Evolutionary conservation across 176 grass and related monocot genomes (phyloP), one percentile per base, ranked within the genome.

Genomic region (Lolium multiflorum): DNA sequence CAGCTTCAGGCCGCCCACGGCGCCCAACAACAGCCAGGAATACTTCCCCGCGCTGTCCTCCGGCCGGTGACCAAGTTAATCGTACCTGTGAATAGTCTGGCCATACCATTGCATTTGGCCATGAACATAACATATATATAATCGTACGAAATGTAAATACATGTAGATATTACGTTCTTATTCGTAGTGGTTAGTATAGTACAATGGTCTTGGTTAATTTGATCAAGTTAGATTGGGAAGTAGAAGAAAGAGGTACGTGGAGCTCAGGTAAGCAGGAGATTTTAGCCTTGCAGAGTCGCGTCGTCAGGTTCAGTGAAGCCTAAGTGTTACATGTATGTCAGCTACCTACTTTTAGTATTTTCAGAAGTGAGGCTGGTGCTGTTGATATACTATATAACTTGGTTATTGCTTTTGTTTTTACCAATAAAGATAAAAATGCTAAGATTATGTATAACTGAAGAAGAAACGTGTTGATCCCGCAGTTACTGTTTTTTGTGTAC

Each of bases 31-130:
- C 85, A 31, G 49, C 59, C 76, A 21, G 7, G 80, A 59, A 1
- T 84, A 84, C 85, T 87, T 84, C 59, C 66, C 66, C 0, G 76
- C 39, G 3, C 58, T 91, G 49, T 87, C 85, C 15, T 84, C 89
- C n/a, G 89, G 89, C 9, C 89, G 85, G 18, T 88, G 77, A 87
- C 18, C 1, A 63, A 11, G 13, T 0, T 20, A 16, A 31, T 22
- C 4, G 41, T 47, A 47, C 20, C 21, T 16, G 68, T 13, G 60
- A n/a, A 68, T 9, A 25, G n/a, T 28, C 26, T 76, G 11, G 59
- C 49, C 49, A 51, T 4, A 6, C 15, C 17, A 18, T 20, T 56
- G 17, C 54, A 71, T 17, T 56, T 79, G 20, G 55, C 56, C 20
- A 44, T 7, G 58, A 41, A 12, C 68, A 5, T 43, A 0, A 0